A percentile compares a stretch with the other conserved stretches of the same genome.
phyloP scores from a whole-genome alignment of 257 asterid species.

The Solanum medicagineum region DNA sequence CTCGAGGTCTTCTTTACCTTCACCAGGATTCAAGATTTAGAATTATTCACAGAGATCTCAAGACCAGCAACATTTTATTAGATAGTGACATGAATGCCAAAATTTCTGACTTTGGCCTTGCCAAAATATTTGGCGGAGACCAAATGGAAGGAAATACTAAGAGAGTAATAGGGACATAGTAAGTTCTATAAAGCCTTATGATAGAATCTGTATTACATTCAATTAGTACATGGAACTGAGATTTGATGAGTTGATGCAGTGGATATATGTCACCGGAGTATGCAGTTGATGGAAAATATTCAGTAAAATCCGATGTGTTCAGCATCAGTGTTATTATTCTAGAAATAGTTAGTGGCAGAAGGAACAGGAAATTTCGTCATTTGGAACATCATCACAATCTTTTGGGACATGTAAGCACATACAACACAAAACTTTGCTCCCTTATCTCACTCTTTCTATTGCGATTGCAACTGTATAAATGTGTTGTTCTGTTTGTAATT shows the following conservation, averaged over 20 bases:
- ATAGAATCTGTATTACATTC: not conserved
- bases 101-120: constrained; percentile 9
- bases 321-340: not conserved
- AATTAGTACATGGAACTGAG: not conserved
- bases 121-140: constrained; percentile 1
- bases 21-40: constrained; percentile 9
- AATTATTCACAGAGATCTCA: constrained; percentile 10
- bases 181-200: not conserved
- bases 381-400: constrained; percentile 8
- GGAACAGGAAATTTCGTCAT: not conserved
- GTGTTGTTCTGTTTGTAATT: not conserved
- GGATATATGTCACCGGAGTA: constrained; percentile 6
- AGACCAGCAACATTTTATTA: constrained; percentile 4
- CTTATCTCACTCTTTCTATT: not conserved
- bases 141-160: not conserved
- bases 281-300: not conserved
- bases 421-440: not conserved
- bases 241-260: not conserved
- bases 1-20: constrained; percentile 10
- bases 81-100: constrained; percentile 6
- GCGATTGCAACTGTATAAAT: not conserved
- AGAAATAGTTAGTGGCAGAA: not conserved
- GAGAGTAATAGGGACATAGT: constrained; percentile 7
- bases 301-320: constrained; percentile 2
- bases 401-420: constrained; percentile 7